Evolutionary conservation across 768 basidiomycete species (phyloP).

Genomic region (Candolleomyces eurysporus): DNA sequence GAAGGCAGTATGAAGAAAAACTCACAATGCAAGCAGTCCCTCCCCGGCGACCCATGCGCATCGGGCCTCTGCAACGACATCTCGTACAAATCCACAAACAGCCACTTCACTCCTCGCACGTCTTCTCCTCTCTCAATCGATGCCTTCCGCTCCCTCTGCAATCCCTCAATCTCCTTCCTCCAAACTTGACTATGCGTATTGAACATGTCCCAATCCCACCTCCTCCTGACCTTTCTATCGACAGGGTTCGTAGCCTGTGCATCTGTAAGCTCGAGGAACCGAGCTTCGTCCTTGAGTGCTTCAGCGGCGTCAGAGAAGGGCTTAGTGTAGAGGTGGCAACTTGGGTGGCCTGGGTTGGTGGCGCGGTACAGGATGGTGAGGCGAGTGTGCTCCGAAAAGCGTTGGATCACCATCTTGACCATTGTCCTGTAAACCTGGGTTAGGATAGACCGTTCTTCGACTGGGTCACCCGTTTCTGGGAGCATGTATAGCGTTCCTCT

Average conservation of each 20-base stretch:
- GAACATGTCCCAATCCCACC: slow-evolving; percentile 19
- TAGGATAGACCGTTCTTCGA: slow-evolving; percentile 8
- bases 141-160: neutral
- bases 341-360: neutral
- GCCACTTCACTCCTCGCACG: slow-evolving; percentile 10
- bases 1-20: neutral
- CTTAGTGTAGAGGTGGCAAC: neutral
- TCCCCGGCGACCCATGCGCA: slow-evolving; percentile 11
- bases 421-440: slow-evolving; percentile 11
- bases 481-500: slow-evolving; percentile 16
- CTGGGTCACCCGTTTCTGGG: slow-evolving; percentile 1
- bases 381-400: neutral
- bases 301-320: neutral
- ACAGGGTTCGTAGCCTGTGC: neutral
- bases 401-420: slow-evolving; percentile 3
- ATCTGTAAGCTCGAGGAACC: slow-evolving; percentile 1
- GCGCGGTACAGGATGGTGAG: neutral
- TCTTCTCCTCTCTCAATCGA: neutral
- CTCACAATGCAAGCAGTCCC: slow-evolving; percentile 19
- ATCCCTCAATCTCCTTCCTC: slow-evolving; percentile 5
- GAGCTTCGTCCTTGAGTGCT: neutral
- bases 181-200: slow-evolving; percentile 14
- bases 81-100: slow-evolving; percentile 16
- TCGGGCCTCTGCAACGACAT: slow-evolving; percentile 18
- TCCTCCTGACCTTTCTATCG: slow-evolving; percentile 7